Evolutionary conservation across 768 basidiomycete genomes (phyloP), one percentile per base, ranked within the genome.

Genomic region (Suillus spraguei): DNA sequence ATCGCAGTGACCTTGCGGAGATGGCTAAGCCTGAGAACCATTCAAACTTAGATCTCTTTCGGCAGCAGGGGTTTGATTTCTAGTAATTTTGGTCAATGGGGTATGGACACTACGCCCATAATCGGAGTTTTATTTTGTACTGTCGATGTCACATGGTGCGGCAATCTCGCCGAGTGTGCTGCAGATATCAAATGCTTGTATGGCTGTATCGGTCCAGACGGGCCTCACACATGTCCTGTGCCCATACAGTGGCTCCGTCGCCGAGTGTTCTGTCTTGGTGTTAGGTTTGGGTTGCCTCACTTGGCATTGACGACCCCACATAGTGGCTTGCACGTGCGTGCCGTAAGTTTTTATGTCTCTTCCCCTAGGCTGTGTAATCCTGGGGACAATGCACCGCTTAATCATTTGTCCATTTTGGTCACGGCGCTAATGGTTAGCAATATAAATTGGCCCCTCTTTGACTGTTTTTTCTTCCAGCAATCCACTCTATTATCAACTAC

Each of bases 21-120:
- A 74, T 86, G 65, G 89, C 93, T 4, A 83, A 85, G 70, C 80
- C 84, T 17, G 85, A 83, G 68, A 81, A 82, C 22, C 89, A 85
- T 62, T 79, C 84, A 44, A 83, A 83, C 69, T 77, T 97, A 62
- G 84, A 90, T 52, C 70, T 82, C 44, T 99, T 98, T 81, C 83
- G 93, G 54, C 80, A 80, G 65, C 88, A 92, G 64, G 95, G 95
- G 4, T 94, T 98, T 71, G 96, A 98, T 63, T 99, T 97, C 72
- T 97, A 81, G 73, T 71, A 14, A 35, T 32, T 22, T 35, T 2
- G 4, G 11, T 20, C n/a, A 42, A 24, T 60, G 35, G 2, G 20
- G 8, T 33, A 62, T 47, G 10, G 32, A 32, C 10, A 33, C 6
- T 28, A 56, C 2, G 13, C 38, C 32, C 36, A 9, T 24, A 56